A percentile compares a stretch with the other conserved stretches of the same genome.
These are phyloP conservation scores for Oenanthe sinensis DNA, from an alignment of 129 eudicot genomes.

Conservation along the genomic window DNA sequence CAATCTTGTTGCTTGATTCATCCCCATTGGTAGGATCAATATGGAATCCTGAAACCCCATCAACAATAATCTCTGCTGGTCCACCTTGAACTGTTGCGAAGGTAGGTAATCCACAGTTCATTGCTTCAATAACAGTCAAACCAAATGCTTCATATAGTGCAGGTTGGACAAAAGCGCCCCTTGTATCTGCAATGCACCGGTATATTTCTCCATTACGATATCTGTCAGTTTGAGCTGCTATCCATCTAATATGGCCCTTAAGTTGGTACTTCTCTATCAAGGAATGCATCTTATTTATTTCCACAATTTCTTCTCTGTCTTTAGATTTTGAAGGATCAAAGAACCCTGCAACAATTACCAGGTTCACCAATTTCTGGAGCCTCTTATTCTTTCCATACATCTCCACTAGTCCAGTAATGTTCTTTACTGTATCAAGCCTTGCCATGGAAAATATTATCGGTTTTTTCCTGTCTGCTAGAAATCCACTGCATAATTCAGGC, in stretches of 20 bases:
- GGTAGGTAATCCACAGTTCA: constrained; percentile 92
- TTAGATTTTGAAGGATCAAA: constrained; percentile 75
- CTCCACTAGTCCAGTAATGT: constrained; percentile 70
- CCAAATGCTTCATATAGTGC: constrained; percentile 93
- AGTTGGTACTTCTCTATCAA: constrained; percentile 58
- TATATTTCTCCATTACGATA: constrained; percentile 67
- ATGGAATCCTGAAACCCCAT: constrained; percentile 76
- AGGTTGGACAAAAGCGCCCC: constrained; percentile 90
- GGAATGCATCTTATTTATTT: constrained; percentile 76
- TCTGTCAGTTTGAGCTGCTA: constrained; percentile 80
- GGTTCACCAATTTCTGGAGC: constrained; percentile 63
- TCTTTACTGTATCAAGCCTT: constrained; percentile 81
- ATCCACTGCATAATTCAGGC: constrained; percentile 46
- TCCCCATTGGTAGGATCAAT: constrained; percentile 70
- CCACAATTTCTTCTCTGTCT: constrained; percentile 85
- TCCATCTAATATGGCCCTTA: constrained; percentile 85
- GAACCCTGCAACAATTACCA: constrained; percentile 81
- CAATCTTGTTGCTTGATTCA: constrained; percentile 69
- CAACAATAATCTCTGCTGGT: constrained; percentile 74
- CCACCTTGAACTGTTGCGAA: constrained; percentile 88
- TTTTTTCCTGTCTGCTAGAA: constrained; percentile 53
- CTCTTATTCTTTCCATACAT: constrained; percentile 72
- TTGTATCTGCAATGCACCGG: constrained; percentile 74
- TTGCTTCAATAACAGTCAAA: constrained; percentile 75
- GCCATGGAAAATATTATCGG: constrained; percentile 96